These are phyloP conservation scores for Fusarium piperis DNA, from an alignment of 2,329 filamentous ascomycete genomes.

Conservation along the genomic window DNA sequence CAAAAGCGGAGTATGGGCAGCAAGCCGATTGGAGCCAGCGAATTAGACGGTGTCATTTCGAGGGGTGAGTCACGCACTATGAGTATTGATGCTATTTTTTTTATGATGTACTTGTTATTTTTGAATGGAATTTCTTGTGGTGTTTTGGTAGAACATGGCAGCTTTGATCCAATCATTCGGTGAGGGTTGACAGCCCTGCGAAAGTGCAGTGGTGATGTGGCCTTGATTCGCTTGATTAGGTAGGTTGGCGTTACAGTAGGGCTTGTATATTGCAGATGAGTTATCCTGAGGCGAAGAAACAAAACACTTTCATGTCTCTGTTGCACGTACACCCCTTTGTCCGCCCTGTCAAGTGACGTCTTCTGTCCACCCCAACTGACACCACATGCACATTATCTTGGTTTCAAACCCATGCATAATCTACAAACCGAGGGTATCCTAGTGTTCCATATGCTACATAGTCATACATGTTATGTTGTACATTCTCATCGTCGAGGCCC, in stretches of 20 bases:
- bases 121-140: neutral
- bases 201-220: neutral
- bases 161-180: neutral
- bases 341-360: neutral
- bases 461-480: neutral
- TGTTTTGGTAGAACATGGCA: neutral
- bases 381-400: neutral
- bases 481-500: conserved; percentile 15
- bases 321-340: neutral
- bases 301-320: neutral
- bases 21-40: neutral
- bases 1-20: neutral
- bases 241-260: neutral
- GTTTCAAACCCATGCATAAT: neutral
- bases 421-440: neutral
- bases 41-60: neutral
- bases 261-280: neutral
- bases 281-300: neutral
- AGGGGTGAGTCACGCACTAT: neutral
- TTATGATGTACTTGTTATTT: neutral
- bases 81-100: neutral
- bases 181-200: neutral
- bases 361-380: neutral
- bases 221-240: neutral
- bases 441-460: neutral